Evolutionary conservation across 1,284 basidiomycete genomes (phyloP).

Genomic region (Jaminaea rosea): DNA sequence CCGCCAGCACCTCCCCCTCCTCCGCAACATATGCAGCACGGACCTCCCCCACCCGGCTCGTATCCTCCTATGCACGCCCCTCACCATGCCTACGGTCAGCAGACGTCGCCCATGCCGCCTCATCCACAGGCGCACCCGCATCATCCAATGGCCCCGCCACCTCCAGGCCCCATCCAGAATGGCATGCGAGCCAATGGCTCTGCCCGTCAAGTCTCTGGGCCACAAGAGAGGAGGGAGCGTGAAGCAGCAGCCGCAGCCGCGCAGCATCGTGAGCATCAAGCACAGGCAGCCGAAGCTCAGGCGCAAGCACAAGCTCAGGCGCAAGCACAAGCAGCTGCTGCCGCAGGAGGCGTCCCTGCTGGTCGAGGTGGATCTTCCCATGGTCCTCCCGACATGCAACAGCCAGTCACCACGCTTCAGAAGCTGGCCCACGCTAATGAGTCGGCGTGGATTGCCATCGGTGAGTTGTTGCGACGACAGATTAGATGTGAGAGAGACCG

Average conservation of each 20-base stretch:
- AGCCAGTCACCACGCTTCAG: conserved; percentile 12
- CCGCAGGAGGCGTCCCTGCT: not conserved
- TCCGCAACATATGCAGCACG: too few relatives aligned
- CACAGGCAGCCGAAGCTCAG: not conserved
- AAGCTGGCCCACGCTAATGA: conserved; percentile 40
- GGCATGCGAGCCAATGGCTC: not conserved
- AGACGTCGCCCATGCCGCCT: not conserved
- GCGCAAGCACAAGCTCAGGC: not conserved
- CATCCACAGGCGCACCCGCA: not conserved
- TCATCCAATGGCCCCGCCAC: not conserved
- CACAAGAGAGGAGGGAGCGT: too few relatives aligned
- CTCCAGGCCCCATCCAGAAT: not conserved
- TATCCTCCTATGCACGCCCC: not conserved
- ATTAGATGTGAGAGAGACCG: not conserved
- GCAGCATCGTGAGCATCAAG: too few relatives aligned
- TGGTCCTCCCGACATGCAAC: not conserved
- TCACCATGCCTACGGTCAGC: not conserved
- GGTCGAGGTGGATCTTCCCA: not conserved
- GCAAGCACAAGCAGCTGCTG: not conserved
- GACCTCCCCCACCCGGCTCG: too few relatives aligned
- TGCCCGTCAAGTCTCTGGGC: not conserved
- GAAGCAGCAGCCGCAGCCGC: too few relatives aligned
- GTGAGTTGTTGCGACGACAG: not conserved
- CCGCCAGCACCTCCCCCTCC: too few relatives aligned
- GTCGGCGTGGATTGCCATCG: conserved; percentile 37